Base-by-base conservation (phyloP, 1,284 basidiomycete species). In the Takashimella koratensis region DNA sequence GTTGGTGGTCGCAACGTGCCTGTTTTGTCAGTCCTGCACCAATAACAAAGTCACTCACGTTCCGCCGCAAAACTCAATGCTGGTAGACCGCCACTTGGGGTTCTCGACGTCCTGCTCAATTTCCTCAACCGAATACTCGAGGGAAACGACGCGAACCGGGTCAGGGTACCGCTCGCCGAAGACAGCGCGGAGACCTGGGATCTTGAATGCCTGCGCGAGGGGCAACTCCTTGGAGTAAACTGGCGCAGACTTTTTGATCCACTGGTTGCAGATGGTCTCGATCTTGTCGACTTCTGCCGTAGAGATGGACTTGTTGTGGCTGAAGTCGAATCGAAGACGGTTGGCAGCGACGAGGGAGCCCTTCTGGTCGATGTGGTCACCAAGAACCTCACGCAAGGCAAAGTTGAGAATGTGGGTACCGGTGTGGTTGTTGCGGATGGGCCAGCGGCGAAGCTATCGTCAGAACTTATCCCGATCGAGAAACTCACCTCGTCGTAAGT, bases 101-200 rank as follows among this genome's bases (percentile, higher is more conserved):
- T 95, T 93, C 66, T 86, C 83, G 27, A 97, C 81, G 65, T 98
- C 89, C 66, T 82, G 79, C 41, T 84, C 79, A 54, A 98, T 92
- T 53, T 94, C 90, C 49, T 94, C 86, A 11, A 96, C 82, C 60
- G 87, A 84, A 70, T 83, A 92, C 70, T 90, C 92, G 42, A 99
- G 80, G 10, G 89, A 84, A 12, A 99, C 96, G 1, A 98, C 92
- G 43, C 95, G 83, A 19, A 99, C 95, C 2, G 95, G 95, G 75
- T 98, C 94, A 3, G 95, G 95, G 74, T 99, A 99, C 2, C 90
- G 83, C 78, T 99, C 95, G 45, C 95, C 95, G 68, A 99, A 99
- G 27, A 99, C 96, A 4, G 96, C 96, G 39, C 95, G 83, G 27
- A 98, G 76, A 16, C 96, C 95, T 21, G 93, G 85, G 56, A 99